Conservation (phyloP, 371 early-diverging fungal species). For the Mortierella sp. region DNA sequence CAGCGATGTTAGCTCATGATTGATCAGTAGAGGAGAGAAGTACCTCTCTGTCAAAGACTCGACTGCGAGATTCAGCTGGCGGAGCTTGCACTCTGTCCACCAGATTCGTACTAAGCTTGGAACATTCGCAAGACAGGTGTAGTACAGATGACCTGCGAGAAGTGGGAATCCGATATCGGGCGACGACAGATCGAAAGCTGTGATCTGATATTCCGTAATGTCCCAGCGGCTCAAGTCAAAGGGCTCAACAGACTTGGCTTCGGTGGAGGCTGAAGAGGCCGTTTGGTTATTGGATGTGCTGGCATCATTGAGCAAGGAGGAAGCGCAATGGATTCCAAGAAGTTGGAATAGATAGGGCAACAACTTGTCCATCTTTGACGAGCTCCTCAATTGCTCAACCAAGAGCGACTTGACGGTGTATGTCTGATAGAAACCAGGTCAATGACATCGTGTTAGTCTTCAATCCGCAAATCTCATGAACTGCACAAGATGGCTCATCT, state of each 20-base stretch:
- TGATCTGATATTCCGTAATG: constrained; percentile 69
- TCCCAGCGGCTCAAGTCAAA: constrained; percentile 84
- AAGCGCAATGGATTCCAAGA: constrained; percentile 68
- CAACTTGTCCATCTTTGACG: constrained; percentile 61
- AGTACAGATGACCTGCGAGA: constrained; percentile 81
- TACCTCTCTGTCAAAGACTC: constrained; percentile 80
- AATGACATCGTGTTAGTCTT: constrained; percentile 2
- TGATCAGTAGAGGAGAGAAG: constrained; percentile 74
- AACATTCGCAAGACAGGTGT: constrained; percentile 66
- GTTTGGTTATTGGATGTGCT: constrained; percentile 15
- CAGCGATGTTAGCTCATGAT: constrained; percentile 68
- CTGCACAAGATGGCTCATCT: background rate
- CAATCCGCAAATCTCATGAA: background rate
- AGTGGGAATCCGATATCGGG: constrained; percentile 71
- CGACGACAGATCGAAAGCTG: constrained; percentile 55
- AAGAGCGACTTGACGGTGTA: constrained; percentile 77
- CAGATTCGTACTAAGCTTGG: constrained; percentile 84
- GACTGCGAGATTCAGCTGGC: constrained; percentile 78
- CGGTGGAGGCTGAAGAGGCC: constrained; percentile 10
- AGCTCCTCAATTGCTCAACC: constrained; percentile 69
- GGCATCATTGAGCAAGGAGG: constrained; percentile 17
- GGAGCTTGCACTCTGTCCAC: constrained; percentile 86
- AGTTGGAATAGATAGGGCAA: constrained; percentile 72
- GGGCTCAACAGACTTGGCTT: constrained; percentile 46
- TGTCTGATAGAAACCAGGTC: constrained; percentile 60